Base-by-base conservation (phyloP, 2,329 filamentous ascomycete genomes). In the Magnaporthales sp. region DNA sequence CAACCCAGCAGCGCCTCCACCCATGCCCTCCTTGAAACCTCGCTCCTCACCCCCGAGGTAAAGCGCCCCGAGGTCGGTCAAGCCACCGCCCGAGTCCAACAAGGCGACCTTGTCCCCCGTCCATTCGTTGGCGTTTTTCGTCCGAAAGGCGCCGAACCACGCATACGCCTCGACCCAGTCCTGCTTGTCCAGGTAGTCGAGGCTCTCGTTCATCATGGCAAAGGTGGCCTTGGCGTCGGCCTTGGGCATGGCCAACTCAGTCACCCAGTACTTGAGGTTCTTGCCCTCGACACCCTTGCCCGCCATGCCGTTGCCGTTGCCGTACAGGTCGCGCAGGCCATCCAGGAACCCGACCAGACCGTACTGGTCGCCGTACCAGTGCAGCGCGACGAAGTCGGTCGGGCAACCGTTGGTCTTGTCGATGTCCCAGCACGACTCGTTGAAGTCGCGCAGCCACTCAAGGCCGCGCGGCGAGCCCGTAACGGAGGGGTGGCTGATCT, bases 21-120 rank as follows among this genome's bases (percentile, higher is more conserved):
- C 71, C 70, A 70, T 73, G 0, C 78, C 79, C 61, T 72, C 70
- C 60, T 76, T 68, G 62, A 80, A 80, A 0, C 77, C 79, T 3
- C 73, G 76, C 54, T 72, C 71, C 66, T 78, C 69, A 7, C 78
- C 76, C 1, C 91, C 87, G n/a, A 94, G 76, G 75, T 94, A 95
- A 88, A 89, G 90, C 2, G 84, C 83, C 0, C 91, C 91, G 70
- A 94, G 89, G 70, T 92, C 86, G 1, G 91, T 93, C 69, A 95
- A 78, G 68, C 86, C 73, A 60, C 91, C 91, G n/a, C 85, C 80
- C 56, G 85, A 79, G 72, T 86, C 88, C 61, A 94, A 80, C 80
- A 95, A 89, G 0, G 87, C 85, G 1, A 83, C 87, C 68, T 92
- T 91, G 3, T 87, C 82, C 0, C 91, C 91, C 5, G 93, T 87